A percentile compares a stretch with the other conserved stretches of the same genome.
Evolutionary conservation across 371 early-diverging fungal species (phyloP).

Genomic region (Actinomortierella wolfii): DNA sequence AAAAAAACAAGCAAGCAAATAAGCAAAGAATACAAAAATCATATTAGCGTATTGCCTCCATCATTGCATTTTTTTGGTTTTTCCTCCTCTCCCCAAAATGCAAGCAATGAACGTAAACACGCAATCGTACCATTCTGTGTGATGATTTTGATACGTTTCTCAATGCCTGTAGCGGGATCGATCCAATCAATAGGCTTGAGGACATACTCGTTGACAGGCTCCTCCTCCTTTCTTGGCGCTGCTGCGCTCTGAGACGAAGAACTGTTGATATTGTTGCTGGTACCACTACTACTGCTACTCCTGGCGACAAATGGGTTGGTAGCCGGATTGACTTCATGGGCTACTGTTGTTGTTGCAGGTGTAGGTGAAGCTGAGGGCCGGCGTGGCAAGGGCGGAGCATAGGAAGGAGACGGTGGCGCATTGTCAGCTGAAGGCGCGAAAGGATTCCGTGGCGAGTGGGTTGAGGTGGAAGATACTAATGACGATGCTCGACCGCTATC

Average conservation of each 20-base stretch:
- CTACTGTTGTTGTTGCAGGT: not conserved
- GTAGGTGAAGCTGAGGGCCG: constrained; percentile 1
- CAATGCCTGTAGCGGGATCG: constrained; percentile 47
- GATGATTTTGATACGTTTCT: constrained; percentile 63
- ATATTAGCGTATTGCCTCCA: too few species aligned
- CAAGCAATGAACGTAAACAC: constrained; percentile 20
- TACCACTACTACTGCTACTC: constrained; percentile 1
- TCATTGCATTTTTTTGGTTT: too few species aligned
- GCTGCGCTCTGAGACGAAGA: not conserved
- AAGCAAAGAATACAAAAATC: not conserved
- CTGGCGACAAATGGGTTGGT: not conserved
- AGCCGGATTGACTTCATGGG: not conserved
- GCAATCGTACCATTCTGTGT: constrained; percentile 77
- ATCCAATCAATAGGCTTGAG: constrained; percentile 72
- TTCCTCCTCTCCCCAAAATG: too few species aligned
- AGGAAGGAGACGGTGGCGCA: not conserved
- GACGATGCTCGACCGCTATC: not conserved
- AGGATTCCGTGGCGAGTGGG: not conserved
- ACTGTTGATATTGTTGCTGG: constrained; percentile 4
- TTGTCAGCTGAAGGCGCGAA: not conserved
- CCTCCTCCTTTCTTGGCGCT: constrained; percentile 7
- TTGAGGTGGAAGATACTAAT: not conserved
- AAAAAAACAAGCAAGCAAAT: not conserved
- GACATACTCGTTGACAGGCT: constrained; percentile 55
- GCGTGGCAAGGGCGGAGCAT: not conserved